A percentile compares a stretch with the other conserved stretches of the same genome.
Evolutionary conservation across 352 stramenopile genomes (phyloP).

Genomic region (Pythium myriotylum): DNA sequence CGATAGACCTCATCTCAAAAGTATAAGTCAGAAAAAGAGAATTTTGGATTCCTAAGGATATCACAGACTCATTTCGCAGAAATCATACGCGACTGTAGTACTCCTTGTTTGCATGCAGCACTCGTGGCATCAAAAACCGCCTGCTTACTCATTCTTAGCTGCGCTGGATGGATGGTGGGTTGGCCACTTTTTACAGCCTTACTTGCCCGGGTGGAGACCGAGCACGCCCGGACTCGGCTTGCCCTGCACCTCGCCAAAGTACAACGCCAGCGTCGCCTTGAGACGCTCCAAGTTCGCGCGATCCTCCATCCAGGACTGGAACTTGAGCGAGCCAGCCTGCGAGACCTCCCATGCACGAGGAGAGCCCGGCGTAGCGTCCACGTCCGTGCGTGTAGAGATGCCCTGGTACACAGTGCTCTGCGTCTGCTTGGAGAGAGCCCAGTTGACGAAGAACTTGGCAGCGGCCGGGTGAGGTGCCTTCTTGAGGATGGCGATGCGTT

Average conservation of each 20-base stretch:
- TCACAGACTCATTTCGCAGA: no score
- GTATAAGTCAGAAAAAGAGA: no score
- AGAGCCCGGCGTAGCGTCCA: constrained; percentile 13
- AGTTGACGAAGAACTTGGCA: constrained; percentile 66
- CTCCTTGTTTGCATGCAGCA: no score
- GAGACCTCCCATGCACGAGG: constrained; percentile 38
- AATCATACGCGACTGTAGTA: no score
- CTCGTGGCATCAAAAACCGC: no score
- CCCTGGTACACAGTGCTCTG: constrained; percentile 34
- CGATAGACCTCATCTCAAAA: no score
- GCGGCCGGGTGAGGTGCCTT: constrained; percentile 54
- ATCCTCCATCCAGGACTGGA: constrained; percentile 55
- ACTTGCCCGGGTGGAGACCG: constrained; percentile 26
- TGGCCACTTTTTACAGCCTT: not conserved
- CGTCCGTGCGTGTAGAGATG: constrained; percentile 39
- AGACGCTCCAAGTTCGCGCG: constrained; percentile 43
- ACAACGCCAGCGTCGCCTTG: constrained; percentile 48
- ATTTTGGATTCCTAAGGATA: no score
- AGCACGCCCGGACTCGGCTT: constrained; percentile 39
- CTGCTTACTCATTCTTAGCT: no score
- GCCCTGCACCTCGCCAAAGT: constrained; percentile 58
- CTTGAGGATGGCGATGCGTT: constrained; percentile 60
- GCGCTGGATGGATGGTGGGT: no score
- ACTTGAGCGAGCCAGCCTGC: constrained; percentile 35
- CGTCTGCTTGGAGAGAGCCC: constrained; percentile 39